Base-by-base conservation (phyloP, 2,329 filamentous ascomycete species). In the Cladosporium sp. region DNA sequence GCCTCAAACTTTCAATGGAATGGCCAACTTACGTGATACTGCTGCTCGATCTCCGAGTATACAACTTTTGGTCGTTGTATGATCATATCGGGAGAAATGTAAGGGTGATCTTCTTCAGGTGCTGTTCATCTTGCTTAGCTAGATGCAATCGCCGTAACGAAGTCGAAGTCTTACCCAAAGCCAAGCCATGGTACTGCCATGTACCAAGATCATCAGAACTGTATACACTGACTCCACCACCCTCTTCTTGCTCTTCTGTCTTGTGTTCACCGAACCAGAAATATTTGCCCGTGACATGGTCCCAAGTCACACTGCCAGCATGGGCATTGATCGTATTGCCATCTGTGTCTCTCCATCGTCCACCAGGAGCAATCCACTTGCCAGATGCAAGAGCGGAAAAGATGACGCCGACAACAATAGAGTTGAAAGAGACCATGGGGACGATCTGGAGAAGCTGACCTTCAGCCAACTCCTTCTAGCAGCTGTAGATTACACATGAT, bases 181-280 rank as follows among this genome's bases (percentile, higher is more conserved):
- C 84, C 39, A 85, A 69, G 0, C 84, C 84, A 60, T 85, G 82
- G 42, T 70, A 76, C 19, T 79, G 73, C 84, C 84, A 87, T 0
- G 82, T 86, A 2, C 80, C 81, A 1, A 87, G 72, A 62, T 87
- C 83, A 19, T 81, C 76, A 0, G 84, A 86, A 66, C 82, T 85
- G 67, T 84, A 84, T 0, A 85, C 84, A 0, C 81, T 81, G 0
- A 87, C 72, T 17, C 84, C 84, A 0, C 82, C 84, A 9, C 84
- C 84, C 65, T 87, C 84, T 7, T 75, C 76, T 61, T 84, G 81
- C 0, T 78, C 82, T 63, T 86, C 69, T 11, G 77, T 72, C 71
- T 87, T 87, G 72, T 84, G 82, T 66, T 87, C 84, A 37, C 84
- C 84, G 58, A 86, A 86, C 76, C 79, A 80, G 71, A 80, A 86